A percentile compares a stretch with the other conserved stretches of the same genome.
phyloP scores from a whole-genome alignment of 371 early-diverging fungal genomes.

The Dentiscutata heterogama region DNA sequence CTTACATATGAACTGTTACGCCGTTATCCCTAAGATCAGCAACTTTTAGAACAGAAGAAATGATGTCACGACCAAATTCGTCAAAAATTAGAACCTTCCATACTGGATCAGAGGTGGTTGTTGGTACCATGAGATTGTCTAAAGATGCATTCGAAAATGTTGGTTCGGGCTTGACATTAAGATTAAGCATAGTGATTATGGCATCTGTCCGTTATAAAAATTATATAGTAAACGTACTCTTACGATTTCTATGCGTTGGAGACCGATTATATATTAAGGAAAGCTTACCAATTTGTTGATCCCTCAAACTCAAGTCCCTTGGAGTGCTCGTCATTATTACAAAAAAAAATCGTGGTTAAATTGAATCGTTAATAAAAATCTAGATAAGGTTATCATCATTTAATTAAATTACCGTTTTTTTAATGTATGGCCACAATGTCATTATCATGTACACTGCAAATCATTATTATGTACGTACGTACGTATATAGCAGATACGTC shows the following conservation, averaged over 20 bases:
- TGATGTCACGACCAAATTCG: conserved; percentile 91
- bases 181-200: conserved; percentile 68
- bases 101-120: conserved; percentile 56
- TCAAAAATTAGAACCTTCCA: conserved; percentile 99
- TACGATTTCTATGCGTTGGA: neutral
- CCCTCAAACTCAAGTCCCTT: conserved; percentile 32
- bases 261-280: neutral
- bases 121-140: conserved; percentile 50
- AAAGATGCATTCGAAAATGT: conserved; percentile 47
- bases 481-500: no score
- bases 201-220: conserved; percentile 52
- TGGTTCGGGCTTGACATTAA: conserved; percentile 56
- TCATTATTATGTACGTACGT: no score
- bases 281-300: conserved; percentile 37
- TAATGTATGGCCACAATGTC: no score
- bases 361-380: no score
- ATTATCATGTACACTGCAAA: no score
- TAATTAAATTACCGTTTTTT: no score
- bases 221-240: neutral
- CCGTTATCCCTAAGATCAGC: conserved; percentile 98
- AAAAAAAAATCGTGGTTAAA: neutral
- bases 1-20: conserved; percentile 98
- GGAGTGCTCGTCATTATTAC: neutral
- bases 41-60: conserved; percentile 97
- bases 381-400: no score